Evolutionary conservation across 2,329 filamentous ascomycete species (phyloP), one percentile per base, ranked within the genome.

Genomic region (Lasiodiplodia gonubiensis): DNA sequence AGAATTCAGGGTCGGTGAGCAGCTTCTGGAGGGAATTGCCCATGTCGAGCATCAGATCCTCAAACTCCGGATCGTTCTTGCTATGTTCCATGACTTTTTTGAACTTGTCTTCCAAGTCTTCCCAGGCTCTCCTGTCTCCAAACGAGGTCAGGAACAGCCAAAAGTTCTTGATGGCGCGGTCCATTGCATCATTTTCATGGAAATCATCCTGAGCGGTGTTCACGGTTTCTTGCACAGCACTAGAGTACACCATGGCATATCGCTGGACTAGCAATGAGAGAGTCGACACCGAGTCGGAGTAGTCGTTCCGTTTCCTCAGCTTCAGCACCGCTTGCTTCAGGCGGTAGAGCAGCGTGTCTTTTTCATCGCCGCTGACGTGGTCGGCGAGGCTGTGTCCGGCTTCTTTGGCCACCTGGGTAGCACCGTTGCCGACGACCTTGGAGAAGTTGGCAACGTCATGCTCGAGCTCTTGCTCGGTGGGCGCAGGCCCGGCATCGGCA

Each of bases 1-100:
- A 92, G 79, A 97, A 97, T 4, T 89, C 86, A 0, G 94, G 94
- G 69, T 97, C 91, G 0, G 89, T 95, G 51, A 98, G 82, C 77
- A 97, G 89, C 70, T 90, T 89, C 74, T 97, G 90, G 4, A 97
- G 78, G 4, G 91, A 87, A 66, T 89, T 87, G 12, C 90, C 91
- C 35, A 94, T 82, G 54, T 96, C 88, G 25, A 85, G 85, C 75
- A 96, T 87, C 30, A 97, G 81, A 16, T 88, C 83, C 72, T 97
- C 93, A 68, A 97, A 95, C 64, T 95, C 89, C 0, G 92, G 91
- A 72, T 97, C 92, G 39, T 88, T 89, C 68, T 90, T 84, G 2
- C 90, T 88, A 75, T 96, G 91, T 54, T 88, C 86, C 74, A 96
- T 80, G 48, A 97, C 86, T 55, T 87, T 83, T 53, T 91, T 85